phyloP scores from a whole-genome alignment of 768 basidiomycete genomes.

The Gloeostereum incarnatum region DNA sequence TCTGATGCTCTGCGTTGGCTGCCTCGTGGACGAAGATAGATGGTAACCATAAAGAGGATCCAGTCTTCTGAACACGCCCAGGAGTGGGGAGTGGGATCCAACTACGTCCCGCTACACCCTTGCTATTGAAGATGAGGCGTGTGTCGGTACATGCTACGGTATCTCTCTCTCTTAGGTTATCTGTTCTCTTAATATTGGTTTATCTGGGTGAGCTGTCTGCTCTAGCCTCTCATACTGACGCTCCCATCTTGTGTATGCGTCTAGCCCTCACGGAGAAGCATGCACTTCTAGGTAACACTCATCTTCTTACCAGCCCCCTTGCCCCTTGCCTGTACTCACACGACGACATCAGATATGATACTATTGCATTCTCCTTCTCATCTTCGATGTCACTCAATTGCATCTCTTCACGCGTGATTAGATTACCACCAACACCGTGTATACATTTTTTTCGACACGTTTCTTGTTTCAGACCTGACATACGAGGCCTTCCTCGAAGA shows the following conservation, averaged over 20 bases:
- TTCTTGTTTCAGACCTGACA: background rate
- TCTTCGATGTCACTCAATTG: conserved; percentile 11
- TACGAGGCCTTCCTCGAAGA: conserved; percentile 1
- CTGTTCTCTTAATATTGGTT: background rate
- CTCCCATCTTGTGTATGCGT: background rate
- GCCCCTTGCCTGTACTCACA: background rate
- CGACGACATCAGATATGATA: conserved; percentile 7
- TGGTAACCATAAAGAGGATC: too few species aligned
- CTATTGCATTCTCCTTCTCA: conserved; percentile 6
- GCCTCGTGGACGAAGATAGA: too few species aligned
- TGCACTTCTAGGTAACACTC: conserved; percentile 5
- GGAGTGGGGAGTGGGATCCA: too few species aligned
- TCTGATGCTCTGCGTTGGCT: too few species aligned
- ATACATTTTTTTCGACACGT: background rate
- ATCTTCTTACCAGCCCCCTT: too few species aligned
- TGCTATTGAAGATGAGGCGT: background rate
- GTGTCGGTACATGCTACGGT: too few species aligned
- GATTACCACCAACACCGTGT: conserved; percentile 4
- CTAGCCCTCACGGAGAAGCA: conserved; percentile 4
- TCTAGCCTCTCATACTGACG: background rate
- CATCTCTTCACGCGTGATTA: conserved; percentile 2
- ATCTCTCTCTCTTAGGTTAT: too few species aligned
- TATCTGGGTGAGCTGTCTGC: background rate
- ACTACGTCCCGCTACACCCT: too few species aligned
- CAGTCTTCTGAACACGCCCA: too few species aligned